Evolutionary conservation across 306 rosid genomes (phyloP).

Genomic region (Rosa rugosa): DNA sequence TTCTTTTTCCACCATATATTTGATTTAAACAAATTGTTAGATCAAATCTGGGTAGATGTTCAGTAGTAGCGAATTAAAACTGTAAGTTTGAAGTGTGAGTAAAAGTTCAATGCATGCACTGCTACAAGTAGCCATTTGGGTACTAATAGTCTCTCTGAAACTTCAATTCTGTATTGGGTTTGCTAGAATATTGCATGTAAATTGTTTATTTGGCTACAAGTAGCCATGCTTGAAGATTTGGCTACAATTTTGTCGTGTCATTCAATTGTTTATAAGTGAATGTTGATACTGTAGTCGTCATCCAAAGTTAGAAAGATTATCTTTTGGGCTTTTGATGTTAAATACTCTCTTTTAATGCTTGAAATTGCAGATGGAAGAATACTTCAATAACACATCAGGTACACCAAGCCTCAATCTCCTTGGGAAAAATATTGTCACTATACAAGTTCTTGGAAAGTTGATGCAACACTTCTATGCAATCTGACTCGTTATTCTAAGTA

Average conservation of each 20-base stretch:
- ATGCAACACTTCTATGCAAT: conserved; percentile 26
- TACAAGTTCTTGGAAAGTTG: conserved; percentile 60
- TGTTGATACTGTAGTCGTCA: not conserved
- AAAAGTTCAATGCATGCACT: not conserved
- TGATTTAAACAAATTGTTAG: not conserved
- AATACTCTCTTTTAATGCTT: conserved; percentile 23
- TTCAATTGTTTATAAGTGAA: not conserved
- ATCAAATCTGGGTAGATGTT: not conserved
- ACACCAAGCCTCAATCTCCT: conserved; percentile 44
- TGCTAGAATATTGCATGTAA: too few species aligned
- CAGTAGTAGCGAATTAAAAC: not conserved
- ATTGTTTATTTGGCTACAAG: not conserved
- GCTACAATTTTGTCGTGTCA: not conserved
- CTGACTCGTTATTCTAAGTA: too few species aligned
- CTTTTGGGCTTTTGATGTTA: not conserved
- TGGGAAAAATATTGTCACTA: too few species aligned
- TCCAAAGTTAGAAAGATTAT: not conserved
- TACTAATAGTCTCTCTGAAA: too few species aligned
- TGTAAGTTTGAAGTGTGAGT: not conserved
- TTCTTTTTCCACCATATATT: not conserved
- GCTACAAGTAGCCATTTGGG: too few species aligned
- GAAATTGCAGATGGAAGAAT: conserved; percentile 72
- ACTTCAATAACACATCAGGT: conserved; percentile 65
- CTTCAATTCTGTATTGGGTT: too few species aligned
- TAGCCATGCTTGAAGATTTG: not conserved